phyloP scores from a whole-genome alignment of 495 filamentous ascomycete genomes.

The Neurospora terricola region DNA sequence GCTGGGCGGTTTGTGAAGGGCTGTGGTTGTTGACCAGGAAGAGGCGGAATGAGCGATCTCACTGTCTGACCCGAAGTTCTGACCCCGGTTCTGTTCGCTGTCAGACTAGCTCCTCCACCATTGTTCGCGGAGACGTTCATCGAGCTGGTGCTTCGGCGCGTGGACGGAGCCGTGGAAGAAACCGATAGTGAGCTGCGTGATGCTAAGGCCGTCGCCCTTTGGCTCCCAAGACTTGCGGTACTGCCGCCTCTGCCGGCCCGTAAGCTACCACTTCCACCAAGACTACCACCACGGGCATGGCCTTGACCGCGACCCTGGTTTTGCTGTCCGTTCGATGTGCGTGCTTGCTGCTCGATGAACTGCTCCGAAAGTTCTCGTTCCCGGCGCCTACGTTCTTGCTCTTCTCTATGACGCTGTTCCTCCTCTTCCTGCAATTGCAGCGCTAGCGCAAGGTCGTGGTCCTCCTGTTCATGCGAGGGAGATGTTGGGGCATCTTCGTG shows the following conservation, averaged over 20 bases:
- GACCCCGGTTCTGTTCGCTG: constrained; percentile 12
- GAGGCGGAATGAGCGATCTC: constrained; percentile 33
- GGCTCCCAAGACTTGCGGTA: background rate
- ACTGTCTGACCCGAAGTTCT: constrained; percentile 26
- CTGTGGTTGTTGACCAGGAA: constrained; percentile 1
- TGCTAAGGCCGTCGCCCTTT: background rate
- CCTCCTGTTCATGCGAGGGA: constrained; percentile 52
- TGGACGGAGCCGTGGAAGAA: background rate
- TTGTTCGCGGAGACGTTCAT: constrained; percentile 12
- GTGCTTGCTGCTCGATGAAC: constrained; percentile 46
- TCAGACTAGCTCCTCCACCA: constrained; percentile 8
- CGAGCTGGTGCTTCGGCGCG: constrained; percentile 11
- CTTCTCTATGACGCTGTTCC: constrained; percentile 51
- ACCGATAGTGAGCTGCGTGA: constrained; percentile 2
- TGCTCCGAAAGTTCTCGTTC: constrained; percentile 44
- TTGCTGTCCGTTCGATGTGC: constrained; percentile 1
- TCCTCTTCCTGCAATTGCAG: constrained; percentile 79
- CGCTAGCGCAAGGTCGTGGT: constrained; percentile 68
- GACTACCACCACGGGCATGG: constrained; percentile 5
- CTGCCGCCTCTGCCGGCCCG: constrained; percentile 8
- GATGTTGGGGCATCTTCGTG: constrained; percentile 21
- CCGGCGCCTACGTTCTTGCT: constrained; percentile 36
- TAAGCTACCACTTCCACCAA: constrained; percentile 3
- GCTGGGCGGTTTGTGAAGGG: constrained; percentile 23
- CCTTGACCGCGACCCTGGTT: background rate